A percentile compares a stretch with the other conserved stretches of the same genome.
phyloP scores from a whole-genome alignment of 306 rosid genomes.

The Cercis canadensis region DNA sequence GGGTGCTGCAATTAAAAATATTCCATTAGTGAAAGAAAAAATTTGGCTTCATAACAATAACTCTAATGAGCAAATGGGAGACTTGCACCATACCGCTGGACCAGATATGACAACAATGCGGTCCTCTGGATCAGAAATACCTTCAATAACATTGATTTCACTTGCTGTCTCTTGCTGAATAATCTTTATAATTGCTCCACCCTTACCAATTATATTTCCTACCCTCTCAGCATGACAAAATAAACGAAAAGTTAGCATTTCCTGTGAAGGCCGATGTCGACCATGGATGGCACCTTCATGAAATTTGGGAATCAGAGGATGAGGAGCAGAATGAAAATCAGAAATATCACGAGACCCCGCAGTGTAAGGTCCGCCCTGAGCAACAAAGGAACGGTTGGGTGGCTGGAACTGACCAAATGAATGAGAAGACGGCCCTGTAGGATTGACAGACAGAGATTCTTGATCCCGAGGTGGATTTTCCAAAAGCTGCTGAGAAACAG shows the following conservation, averaged over 20 bases:
- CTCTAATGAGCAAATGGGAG: conserved; percentile 28
- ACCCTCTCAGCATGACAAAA: conserved; percentile 82
- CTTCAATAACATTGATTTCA: conserved; percentile 85
- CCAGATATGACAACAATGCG: conserved; percentile 81
- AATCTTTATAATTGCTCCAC: conserved; percentile 71
- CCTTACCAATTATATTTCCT: conserved; percentile 90
- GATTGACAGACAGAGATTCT: conserved; percentile 49
- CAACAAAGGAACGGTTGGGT: conserved; percentile 50
- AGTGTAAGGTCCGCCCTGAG: conserved; percentile 55
- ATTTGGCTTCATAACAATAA: conserved; percentile 24
- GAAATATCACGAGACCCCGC: conserved; percentile 58
- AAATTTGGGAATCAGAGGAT: conserved; percentile 57
- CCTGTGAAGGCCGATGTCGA: conserved; percentile 64
- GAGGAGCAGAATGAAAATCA: conserved; percentile 53
- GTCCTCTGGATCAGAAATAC: conserved; percentile 63
- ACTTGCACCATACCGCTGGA: conserved; percentile 70
- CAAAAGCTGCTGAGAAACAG: conserved; percentile 73
- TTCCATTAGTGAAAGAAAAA: conserved; percentile 39
- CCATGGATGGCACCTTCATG: conserved; percentile 71
- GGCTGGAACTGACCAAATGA: conserved; percentile 53
- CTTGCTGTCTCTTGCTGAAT: conserved; percentile 85
- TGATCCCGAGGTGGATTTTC: conserved; percentile 67
- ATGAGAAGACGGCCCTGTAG: conserved; percentile 60
- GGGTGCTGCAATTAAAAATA: conserved; percentile 76
- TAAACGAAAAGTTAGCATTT: conserved; percentile 73